These are phyloP conservation scores for Vanilla planifolia DNA, from an alignment of 106 monocot species.

Conservation along the genomic window DNA sequence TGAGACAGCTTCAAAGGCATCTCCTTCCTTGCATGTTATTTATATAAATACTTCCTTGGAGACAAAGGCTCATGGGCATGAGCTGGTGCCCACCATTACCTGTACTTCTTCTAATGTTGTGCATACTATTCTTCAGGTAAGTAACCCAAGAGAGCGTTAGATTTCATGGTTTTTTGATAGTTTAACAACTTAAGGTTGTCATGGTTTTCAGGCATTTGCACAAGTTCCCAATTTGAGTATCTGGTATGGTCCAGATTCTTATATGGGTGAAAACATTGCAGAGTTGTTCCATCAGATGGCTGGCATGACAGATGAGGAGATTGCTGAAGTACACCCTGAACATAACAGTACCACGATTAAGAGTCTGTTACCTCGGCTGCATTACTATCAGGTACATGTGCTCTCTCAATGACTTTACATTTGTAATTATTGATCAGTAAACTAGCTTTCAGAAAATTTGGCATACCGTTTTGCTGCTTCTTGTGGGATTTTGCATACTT, in stretches of 20 bases:
- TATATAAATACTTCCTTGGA: slow-evolving; percentile 98
- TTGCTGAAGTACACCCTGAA: slow-evolving; percentile 67
- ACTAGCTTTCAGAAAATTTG: not conserved
- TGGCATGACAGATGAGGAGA: slow-evolving; percentile 77
- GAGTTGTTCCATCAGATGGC: slow-evolving; percentile 86
- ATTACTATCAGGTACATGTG: slow-evolving; percentile 71
- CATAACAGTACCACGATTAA: slow-evolving; percentile 75
- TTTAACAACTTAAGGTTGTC: slow-evolving; percentile 1
- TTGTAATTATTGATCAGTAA: not conserved
- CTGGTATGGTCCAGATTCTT: slow-evolving; percentile 97
- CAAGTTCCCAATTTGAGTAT: slow-evolving; percentile 81
- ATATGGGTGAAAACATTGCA: slow-evolving; percentile 96
- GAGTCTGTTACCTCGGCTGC: slow-evolving; percentile 52
- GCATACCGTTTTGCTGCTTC: not conserved
- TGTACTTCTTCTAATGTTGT: slow-evolving; percentile 99
- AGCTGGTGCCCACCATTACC: slow-evolving; percentile 94
- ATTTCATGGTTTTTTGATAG: not conserved
- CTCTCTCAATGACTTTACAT: not conserved
- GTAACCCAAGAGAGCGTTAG: slow-evolving; percentile 1
- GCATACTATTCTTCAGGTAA: slow-evolving; percentile 91
- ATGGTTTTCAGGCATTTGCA: slow-evolving; percentile 66
- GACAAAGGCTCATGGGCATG: slow-evolving; percentile 92
- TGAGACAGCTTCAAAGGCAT: slow-evolving; percentile 49
- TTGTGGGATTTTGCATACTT: not conserved
- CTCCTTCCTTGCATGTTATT: slow-evolving; percentile 91